phyloP scores from a whole-genome alignment of 2,329 filamentous ascomycete genomes.

The Penicillium sp. region DNA sequence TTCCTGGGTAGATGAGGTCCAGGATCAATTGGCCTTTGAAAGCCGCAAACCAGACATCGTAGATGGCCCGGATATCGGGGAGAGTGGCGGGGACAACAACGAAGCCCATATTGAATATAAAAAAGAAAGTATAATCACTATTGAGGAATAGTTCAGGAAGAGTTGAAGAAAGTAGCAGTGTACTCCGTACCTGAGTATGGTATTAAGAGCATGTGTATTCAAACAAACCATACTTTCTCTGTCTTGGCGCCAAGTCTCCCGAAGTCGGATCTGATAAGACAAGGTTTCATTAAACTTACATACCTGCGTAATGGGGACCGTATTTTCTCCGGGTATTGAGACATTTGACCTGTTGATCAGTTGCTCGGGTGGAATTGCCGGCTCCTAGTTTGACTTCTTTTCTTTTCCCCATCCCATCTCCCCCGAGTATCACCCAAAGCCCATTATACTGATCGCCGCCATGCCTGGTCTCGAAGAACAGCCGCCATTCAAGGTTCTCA shows the following conservation, averaged over 20 bases:
- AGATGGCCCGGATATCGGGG: conserved; percentile 17
- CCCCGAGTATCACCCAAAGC: background rate
- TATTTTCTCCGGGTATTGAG: background rate
- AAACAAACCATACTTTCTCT: background rate
- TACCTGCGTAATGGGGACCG: background rate
- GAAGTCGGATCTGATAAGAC: conserved; percentile 9
- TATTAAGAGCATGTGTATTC: background rate
- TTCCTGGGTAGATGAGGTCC: conserved; percentile 41
- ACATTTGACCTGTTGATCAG: background rate
- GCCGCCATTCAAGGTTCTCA: conserved; percentile 52
- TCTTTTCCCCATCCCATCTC: background rate
- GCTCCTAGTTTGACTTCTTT: background rate
- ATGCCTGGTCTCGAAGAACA: conserved; percentile 16
- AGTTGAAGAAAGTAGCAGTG: background rate
- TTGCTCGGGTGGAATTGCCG: background rate
- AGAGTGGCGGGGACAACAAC: conserved; percentile 39
- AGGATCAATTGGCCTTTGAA: conserved; percentile 38
- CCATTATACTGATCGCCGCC: background rate
- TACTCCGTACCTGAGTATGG: background rate
- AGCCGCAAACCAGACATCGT: conserved; percentile 21
- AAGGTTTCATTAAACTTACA: background rate
- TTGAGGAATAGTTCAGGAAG: background rate
- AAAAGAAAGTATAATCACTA: background rate
- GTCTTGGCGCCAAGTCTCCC: conserved; percentile 4
- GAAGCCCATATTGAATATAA: conserved; percentile 32